Evolutionary conservation across 768 basidiomycete species (phyloP).

Genomic region (Suillus ampliporus): DNA sequence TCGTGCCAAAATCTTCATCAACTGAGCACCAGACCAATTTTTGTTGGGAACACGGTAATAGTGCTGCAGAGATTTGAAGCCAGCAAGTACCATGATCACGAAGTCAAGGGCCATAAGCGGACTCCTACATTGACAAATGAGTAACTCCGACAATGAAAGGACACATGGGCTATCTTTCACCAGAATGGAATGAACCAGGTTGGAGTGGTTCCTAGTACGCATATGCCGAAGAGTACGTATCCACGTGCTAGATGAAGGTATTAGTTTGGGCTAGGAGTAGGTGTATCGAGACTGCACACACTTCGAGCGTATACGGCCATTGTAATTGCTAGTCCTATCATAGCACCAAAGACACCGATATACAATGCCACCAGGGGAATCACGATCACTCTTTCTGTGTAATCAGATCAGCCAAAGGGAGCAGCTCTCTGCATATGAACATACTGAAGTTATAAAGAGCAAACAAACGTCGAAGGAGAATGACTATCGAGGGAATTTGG

Average conservation of each 20-base stretch:
- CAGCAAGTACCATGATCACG: slow-evolving; percentile 2
- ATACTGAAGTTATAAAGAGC: slow-evolving; percentile 10
- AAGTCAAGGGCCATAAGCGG: slow-evolving; percentile 13
- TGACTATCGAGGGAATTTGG: background rate
- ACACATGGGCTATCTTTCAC: background rate
- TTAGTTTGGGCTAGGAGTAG: background rate
- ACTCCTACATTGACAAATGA: background rate
- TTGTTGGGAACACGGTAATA: slow-evolving; percentile 11
- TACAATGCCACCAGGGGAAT: slow-evolving; percentile 3
- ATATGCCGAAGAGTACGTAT: background rate
- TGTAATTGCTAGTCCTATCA: slow-evolving; percentile 7
- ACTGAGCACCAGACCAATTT: slow-evolving; percentile 10
- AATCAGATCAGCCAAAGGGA: background rate
- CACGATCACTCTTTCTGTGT: slow-evolving; percentile 2
- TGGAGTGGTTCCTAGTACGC: background rate
- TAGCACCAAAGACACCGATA: background rate
- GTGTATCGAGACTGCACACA: background rate
- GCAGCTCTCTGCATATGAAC: background rate
- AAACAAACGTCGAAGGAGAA: slow-evolving; percentile 10
- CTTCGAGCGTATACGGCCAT: background rate
- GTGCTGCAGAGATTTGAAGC: slow-evolving; percentile 13
- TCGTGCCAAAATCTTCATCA: slow-evolving; percentile 9
- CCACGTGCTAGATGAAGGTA: background rate
- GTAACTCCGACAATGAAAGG: background rate
- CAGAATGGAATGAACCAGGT: slow-evolving; percentile 12